Conservation (phyloP, 1,284 basidiomycete genomes). For the Cutaneotrichosporon sp. region DNA sequence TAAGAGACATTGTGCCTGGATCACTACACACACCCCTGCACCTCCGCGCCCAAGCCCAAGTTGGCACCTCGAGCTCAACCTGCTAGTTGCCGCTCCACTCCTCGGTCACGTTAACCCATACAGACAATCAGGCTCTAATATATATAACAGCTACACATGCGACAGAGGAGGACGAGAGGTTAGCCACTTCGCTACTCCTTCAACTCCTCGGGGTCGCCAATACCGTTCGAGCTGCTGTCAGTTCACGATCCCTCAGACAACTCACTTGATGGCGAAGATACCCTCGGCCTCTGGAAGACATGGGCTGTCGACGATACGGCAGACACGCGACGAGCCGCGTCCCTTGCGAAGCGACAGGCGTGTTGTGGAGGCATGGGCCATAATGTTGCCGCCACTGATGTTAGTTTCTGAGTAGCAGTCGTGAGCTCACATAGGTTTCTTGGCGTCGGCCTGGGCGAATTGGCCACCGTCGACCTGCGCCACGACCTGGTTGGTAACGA, state of each 20-base stretch:
- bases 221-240: constrained; percentile 64
- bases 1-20: no score
- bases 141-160: constrained; percentile 1
- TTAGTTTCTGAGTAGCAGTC: background rate
- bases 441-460: constrained; percentile 75
- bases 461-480: constrained; percentile 93
- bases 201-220: constrained; percentile 83
- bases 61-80: no score
- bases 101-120: background rate
- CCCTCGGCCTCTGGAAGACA: constrained; percentile 97
- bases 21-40: no score
- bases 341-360: constrained; percentile 92
- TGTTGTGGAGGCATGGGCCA: constrained; percentile 94
- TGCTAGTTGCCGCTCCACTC: no score
- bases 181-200: constrained; percentile 56
- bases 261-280: constrained; percentile 83
- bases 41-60: no score
- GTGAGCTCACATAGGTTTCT: constrained; percentile 77
- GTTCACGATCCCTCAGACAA: constrained; percentile 4
- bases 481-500: constrained; percentile 98
- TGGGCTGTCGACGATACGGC: constrained; percentile 97
- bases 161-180: background rate
- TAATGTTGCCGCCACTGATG: constrained; percentile 79
- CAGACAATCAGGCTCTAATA: background rate
- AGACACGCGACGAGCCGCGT: constrained; percentile 87